Evolutionary conservation across 805 yeast genomes (phyloP).

Genomic region (Cyberlindnera mycetangii): DNA sequence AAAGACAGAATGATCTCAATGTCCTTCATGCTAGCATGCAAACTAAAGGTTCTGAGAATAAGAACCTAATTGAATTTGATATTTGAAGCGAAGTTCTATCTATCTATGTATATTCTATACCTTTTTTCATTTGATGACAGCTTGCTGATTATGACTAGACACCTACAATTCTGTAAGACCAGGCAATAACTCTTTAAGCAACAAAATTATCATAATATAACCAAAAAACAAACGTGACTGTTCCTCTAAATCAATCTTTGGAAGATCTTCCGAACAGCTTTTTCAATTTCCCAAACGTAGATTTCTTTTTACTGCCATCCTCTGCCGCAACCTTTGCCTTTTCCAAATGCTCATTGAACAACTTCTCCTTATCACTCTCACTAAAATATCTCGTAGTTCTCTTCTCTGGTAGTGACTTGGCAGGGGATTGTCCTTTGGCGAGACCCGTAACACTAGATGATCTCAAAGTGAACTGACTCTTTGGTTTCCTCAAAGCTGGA

Average conservation of each 20-base stretch:
- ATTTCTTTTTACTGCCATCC: slow-evolving; percentile 28
- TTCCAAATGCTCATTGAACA: slow-evolving; percentile 11
- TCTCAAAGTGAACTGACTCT: slow-evolving; percentile 26
- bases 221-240: background rate
- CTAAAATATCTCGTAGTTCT: slow-evolving; percentile 29
- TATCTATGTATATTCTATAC: background rate
- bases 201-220: background rate
- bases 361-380: slow-evolving; percentile 22
- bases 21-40: slow-evolving; percentile 30
- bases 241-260: slow-evolving; percentile 3
- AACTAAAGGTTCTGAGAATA: slow-evolving; percentile 9
- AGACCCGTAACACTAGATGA: slow-evolving; percentile 21
- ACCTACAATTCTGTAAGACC: too few species aligned
- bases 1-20: slow-evolving; percentile 26
- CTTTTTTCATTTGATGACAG: background rate
- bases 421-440: slow-evolving; percentile 24
- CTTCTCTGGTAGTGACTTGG: slow-evolving; percentile 27
- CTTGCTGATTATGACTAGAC: too few species aligned
- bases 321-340: slow-evolving; percentile 8
- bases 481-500: slow-evolving; percentile 25
- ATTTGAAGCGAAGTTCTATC: slow-evolving; percentile 1
- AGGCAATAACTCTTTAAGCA: too few species aligned
- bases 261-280: slow-evolving; percentile 38
- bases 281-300: slow-evolving; percentile 35
- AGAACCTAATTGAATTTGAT: slow-evolving; percentile 41